These are phyloP conservation scores for Barnettozyma salicaria DNA, from an alignment of 805 yeast species.

Conservation along the genomic window DNA sequence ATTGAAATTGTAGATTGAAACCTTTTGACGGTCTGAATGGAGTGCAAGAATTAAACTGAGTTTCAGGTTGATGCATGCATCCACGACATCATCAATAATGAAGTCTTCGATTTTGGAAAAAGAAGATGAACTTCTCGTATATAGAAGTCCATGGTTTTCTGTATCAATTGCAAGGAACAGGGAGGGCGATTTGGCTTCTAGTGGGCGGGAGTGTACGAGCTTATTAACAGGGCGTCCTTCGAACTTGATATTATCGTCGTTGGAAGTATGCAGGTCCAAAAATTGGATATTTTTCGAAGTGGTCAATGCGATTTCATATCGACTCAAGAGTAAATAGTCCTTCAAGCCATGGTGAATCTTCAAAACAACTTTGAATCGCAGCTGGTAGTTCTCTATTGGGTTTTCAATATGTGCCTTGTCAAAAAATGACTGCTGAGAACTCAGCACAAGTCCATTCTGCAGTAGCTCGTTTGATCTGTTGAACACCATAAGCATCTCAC, in stretches of 20 bases:
- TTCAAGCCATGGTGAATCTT: slow-evolving; percentile 23
- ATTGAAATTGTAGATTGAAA: slow-evolving; percentile 1
- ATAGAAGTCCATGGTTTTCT: slow-evolving; percentile 8
- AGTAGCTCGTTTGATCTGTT: slow-evolving; percentile 15
- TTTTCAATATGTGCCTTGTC: slow-evolving; percentile 16
- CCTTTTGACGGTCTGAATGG: not conserved
- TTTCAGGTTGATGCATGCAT: slow-evolving; percentile 10
- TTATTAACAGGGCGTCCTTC: slow-evolving; percentile 8
- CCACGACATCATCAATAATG: slow-evolving; percentile 4
- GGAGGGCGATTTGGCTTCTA: not conserved
- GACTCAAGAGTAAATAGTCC: slow-evolving; percentile 19
- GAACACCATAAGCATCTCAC: slow-evolving; percentile 22
- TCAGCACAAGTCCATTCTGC: slow-evolving; percentile 24
- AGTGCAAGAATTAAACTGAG: slow-evolving; percentile 8
- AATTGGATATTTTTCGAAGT: slow-evolving; percentile 17
- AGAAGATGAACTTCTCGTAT: slow-evolving; percentile 5
- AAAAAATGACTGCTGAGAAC: slow-evolving; percentile 15
- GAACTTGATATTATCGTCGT: slow-evolving; percentile 11
- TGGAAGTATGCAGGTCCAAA: slow-evolving; percentile 13
- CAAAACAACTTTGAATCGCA: slow-evolving; percentile 25
- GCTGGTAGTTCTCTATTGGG: slow-evolving; percentile 20
- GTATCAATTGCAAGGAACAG: slow-evolving; percentile 8
- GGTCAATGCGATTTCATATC: slow-evolving; percentile 14
- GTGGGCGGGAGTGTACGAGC: not conserved
- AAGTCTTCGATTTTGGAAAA: slow-evolving; percentile 1